phyloP scores from a whole-genome alignment of 768 basidiomycete genomes.

The Lyophyllum semitale region DNA sequence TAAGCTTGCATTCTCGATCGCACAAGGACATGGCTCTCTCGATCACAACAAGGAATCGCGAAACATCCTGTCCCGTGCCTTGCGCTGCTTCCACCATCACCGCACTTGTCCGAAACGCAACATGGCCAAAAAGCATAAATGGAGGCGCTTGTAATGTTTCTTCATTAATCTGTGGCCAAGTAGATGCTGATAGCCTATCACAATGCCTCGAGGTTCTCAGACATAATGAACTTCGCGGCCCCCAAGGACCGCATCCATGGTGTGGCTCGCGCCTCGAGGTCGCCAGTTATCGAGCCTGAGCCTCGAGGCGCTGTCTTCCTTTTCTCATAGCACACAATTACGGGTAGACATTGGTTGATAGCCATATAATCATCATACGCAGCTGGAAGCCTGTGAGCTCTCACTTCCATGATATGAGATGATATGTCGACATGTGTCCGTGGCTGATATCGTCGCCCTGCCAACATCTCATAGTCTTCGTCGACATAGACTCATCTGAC shows the following conservation, averaged over 20 bases:
- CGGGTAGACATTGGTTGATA: no score
- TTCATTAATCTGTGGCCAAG: no score
- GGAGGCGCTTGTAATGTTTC: no score
- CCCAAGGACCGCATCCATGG: background rate
- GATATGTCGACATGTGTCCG: constrained; percentile 1
- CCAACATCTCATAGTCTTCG: background rate
- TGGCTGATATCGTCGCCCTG: background rate
- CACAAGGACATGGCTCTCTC: no score
- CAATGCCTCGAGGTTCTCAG: background rate
- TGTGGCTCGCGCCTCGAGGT: background rate
- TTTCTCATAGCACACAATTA: background rate
- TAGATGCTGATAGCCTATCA: background rate
- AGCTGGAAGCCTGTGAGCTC: background rate
- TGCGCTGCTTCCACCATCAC: no score
- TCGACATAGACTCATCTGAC: background rate
- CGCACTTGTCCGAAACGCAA: no score
- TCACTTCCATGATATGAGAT: constrained; percentile 2
- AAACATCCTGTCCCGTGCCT: no score
- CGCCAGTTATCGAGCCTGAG: background rate
- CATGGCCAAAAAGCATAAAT: no score
- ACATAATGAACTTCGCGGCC: background rate
- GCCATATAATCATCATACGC: background rate
- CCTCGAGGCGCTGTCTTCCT: background rate
- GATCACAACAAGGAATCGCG: no score
- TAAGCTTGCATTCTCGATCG: no score